Evolutionary conservation across 371 early-diverging fungal species (phyloP).

Genomic region (Funneliformis caledonium): DNA sequence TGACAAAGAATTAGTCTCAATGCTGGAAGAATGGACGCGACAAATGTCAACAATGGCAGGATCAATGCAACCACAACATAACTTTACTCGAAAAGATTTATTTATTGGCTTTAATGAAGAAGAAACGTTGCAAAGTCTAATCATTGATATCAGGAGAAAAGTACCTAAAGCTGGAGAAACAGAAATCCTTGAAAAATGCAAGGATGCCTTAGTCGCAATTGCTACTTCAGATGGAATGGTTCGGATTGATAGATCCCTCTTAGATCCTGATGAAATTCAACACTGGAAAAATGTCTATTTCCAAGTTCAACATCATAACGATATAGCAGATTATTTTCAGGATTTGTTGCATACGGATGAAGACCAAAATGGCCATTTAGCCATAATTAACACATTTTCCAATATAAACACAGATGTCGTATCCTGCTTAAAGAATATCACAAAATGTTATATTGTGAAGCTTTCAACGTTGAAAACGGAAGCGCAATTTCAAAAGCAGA

Average conservation of each 20-base stretch:
- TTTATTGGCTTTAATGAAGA: conserved; percentile 39
- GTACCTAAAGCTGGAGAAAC: neutral
- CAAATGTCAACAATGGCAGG: conserved; percentile 31
- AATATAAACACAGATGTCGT: conserved; percentile 41
- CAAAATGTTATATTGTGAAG: conserved; percentile 31
- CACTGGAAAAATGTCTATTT: conserved; percentile 37
- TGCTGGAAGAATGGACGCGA: conserved; percentile 21
- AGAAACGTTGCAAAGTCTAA: conserved; percentile 39
- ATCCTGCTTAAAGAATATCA: neutral
- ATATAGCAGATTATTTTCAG: conserved; percentile 36
- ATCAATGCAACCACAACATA: neutral
- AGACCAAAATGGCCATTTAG: neutral
- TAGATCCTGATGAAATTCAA: conserved; percentile 35
- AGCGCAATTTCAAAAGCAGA: conserved; percentile 28
- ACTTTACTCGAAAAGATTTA: conserved; percentile 34
- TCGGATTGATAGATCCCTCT: conserved; percentile 29
- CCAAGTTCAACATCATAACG: conserved; percentile 14
- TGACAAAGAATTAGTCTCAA: conserved; percentile 4
- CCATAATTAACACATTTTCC: conserved; percentile 40
- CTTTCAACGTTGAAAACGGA: conserved; percentile 40
- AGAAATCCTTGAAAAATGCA: conserved; percentile 24
- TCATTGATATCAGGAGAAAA: conserved; percentile 31
- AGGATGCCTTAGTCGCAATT: conserved; percentile 35
- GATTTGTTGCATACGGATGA: neutral
- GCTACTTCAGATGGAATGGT: conserved; percentile 41